Evolutionary conservation across 345 rosid genomes (phyloP), one percentile per base, ranked within the genome.

Genomic region (Pelargonium nanum): DNA sequence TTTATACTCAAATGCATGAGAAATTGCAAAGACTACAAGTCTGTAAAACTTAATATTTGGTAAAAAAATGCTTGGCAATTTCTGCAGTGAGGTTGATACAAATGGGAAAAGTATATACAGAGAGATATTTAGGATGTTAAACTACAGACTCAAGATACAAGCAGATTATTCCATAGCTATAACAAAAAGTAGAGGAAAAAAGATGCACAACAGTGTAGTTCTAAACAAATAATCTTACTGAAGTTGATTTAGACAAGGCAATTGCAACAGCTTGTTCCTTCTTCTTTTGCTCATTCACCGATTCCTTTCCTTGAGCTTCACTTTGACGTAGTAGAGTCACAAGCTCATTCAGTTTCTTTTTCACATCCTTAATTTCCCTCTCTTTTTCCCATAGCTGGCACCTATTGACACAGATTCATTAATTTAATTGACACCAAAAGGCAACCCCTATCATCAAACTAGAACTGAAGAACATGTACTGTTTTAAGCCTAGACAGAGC

Each of bases 361-460:
- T 83, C 58, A 81, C 63, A 67, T 88, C 91, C 61, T 78, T 80
- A 52, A 88, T 74, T 65, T 81, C 87, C 74, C 63, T 59, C 55
- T 80, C 87, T 72, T 80, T 85, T 75, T 88, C 91, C 86, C 82
- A 80, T 32, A 70, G 24, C 69, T 77, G 83, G 74, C 83, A 88
- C 68, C 91, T 87, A 78, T 66, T 52, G 44, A 55, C 24, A 62
- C 53, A 56, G 25, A 21, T 21, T 48, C 19, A 57, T 40, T 6
- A 56, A 28, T 28, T 4, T 28, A 28, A 28, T 4, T 34, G 12
- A 71, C 22, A 34, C 13, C 45, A 34, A 34, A 62, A 15, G 10
- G 57, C 44, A 67, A 34, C 32, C 12, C 45, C 45, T 34, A 34
- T 34, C 45, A 34, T 15, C 1, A 10, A 34, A 34, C 13, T 15